These are phyloP conservation scores for Marasmius fiardii DNA, from an alignment of 1,284 basidiomycete genomes.

Conservation along the genomic window DNA sequence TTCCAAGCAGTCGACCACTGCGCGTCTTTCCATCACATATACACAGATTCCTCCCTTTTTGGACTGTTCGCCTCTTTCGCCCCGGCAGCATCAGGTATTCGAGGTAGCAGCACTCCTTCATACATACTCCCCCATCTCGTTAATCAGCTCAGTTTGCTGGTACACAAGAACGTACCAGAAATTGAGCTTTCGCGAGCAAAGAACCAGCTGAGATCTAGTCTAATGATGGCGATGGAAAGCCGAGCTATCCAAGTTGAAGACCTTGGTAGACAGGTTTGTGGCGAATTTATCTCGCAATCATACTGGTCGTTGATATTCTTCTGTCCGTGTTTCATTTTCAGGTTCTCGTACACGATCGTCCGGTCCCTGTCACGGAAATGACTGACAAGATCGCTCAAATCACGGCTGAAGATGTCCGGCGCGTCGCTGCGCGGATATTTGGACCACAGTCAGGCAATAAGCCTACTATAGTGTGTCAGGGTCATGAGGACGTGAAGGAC, in stretches of 20 bases:
- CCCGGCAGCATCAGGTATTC: conserved; percentile 56
- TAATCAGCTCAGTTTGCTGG: conserved; percentile 75
- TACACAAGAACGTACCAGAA: conserved; percentile 64
- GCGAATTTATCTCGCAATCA: conserved; percentile 4
- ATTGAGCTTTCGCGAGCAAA: conserved; percentile 84
- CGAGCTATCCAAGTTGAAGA: conserved; percentile 89
- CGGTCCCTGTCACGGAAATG: conserved; percentile 90
- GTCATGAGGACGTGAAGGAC: conserved; percentile 59
- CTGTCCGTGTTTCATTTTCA: conserved; percentile 33
- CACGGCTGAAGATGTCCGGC: conserved; percentile 64
- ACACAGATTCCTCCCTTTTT: conserved; percentile 92
- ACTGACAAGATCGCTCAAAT: conserved; percentile 85
- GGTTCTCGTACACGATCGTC: conserved; percentile 90
- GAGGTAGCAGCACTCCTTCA: conserved; percentile 57
- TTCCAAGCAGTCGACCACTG: conserved; percentile 2
- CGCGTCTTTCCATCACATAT: conserved; percentile 98
- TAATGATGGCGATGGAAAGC: conserved; percentile 97
- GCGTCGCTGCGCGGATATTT: conserved; percentile 76
- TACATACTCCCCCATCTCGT: conserved; percentile 85
- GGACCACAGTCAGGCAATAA: conserved; percentile 57
- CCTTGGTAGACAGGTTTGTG: conserved; percentile 72
- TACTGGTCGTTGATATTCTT: conserved; percentile 3
- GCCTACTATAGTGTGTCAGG: conserved; percentile 73
- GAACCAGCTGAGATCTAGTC: conserved; percentile 92
- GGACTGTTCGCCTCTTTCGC: conserved; percentile 92